These are phyloP conservation scores for Eragrostis nindensis DNA, from an alignment of 176 grass and related monocot species.

Conservation along the genomic window DNA sequence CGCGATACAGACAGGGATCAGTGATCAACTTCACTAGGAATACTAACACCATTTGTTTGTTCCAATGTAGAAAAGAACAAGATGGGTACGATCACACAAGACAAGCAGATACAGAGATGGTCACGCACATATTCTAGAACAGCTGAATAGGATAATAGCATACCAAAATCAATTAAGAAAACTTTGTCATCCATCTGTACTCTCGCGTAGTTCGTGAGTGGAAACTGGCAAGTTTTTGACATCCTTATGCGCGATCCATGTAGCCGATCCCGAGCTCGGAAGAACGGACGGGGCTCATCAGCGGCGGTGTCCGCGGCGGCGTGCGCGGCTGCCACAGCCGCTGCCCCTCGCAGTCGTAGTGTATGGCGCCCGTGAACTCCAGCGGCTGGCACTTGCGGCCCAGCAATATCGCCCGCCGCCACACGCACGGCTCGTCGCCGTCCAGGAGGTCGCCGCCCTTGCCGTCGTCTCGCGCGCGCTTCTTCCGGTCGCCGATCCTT, in stretches of 20 bases:
- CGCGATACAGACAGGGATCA: background rate
- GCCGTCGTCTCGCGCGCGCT: background rate
- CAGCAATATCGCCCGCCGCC: slow-evolving; percentile 63
- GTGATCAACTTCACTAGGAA: background rate
- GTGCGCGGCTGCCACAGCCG: slow-evolving; percentile 35
- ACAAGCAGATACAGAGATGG: background rate
- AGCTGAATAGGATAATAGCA: background rate
- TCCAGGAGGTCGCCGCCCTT: background rate
- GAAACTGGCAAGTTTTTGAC: too few species aligned
- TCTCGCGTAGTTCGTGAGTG: background rate
- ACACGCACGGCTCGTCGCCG: slow-evolving; percentile 42
- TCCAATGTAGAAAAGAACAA: background rate
- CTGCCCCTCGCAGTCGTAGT: slow-evolving; percentile 62
- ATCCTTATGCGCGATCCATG: slow-evolving; percentile 24
- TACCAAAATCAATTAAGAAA: background rate
- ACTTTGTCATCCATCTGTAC: background rate
- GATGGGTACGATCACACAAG: background rate
- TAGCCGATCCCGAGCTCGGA: slow-evolving; percentile 5
- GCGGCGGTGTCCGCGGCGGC: slow-evolving; percentile 18
- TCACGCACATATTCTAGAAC: background rate
- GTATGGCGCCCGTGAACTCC: slow-evolving; percentile 63
- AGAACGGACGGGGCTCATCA: slow-evolving; percentile 26
- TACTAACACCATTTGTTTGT: background rate
- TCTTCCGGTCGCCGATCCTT: background rate
- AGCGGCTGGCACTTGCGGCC: slow-evolving; percentile 67